Conservation (phyloP, 345 rosid genomes). For the Brassica rapa region DNA sequence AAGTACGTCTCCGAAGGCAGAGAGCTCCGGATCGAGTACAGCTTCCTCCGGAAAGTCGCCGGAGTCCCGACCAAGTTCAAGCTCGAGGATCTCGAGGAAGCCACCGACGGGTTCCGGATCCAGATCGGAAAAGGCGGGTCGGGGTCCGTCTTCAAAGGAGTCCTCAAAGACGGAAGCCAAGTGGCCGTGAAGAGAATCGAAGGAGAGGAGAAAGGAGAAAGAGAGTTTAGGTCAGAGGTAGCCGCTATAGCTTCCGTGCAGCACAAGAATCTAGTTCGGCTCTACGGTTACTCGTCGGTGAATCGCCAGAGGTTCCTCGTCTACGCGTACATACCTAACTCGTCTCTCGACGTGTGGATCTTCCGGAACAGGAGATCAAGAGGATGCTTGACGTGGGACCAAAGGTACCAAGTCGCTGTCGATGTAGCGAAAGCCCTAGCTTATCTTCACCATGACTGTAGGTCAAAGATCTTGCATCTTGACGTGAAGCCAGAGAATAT, state of each 20-base stretch:
- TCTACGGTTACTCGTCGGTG: constrained; percentile 54
- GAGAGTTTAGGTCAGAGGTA: constrained; percentile 67
- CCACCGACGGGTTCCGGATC: constrained; percentile 63
- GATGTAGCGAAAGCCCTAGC: constrained; percentile 71
- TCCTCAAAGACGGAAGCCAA: constrained; percentile 50
- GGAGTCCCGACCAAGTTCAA: constrained; percentile 73
- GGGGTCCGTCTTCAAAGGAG: constrained; percentile 66
- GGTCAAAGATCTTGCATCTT: constrained; percentile 63
- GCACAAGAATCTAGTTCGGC: constrained; percentile 65
- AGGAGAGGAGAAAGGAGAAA: constrained; percentile 63
- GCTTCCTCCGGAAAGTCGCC: constrained; percentile 81
- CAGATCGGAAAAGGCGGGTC: constrained; percentile 68
- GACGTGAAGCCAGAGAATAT: constrained; percentile 81
- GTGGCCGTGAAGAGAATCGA: constrained; percentile 72
- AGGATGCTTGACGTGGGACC: constrained; percentile 74
- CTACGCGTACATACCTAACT: constrained; percentile 61
- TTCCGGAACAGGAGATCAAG: constrained; percentile 41
- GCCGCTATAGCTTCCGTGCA: constrained; percentile 72
- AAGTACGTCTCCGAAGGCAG: constrained; percentile 55
- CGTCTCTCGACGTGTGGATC: constrained; percentile 72
- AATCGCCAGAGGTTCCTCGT: constrained; percentile 49
- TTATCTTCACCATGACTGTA: constrained; percentile 77
- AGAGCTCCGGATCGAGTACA: constrained; percentile 84
- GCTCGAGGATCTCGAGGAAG: constrained; percentile 71
- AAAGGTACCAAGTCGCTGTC: constrained; percentile 58